Evolutionary conservation across 306 rosid species (phyloP).

Genomic region (Trifolium subterraneum): DNA sequence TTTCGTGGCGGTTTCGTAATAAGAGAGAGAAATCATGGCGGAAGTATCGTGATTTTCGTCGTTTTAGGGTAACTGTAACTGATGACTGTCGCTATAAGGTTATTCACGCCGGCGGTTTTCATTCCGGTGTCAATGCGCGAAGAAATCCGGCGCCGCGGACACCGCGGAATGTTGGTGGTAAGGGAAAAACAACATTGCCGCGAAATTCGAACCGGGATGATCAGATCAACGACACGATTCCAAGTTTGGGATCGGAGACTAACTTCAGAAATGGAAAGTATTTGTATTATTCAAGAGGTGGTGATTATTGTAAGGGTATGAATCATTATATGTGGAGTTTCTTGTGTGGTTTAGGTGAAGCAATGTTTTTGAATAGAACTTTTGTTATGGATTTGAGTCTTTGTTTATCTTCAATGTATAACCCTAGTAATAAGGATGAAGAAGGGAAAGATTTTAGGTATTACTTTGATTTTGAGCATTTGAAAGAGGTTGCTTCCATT

Average conservation of each 20-base stretch:
- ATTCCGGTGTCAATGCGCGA: constrained; percentile 87
- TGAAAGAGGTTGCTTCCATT: constrained; percentile 79
- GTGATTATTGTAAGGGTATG: constrained; percentile 98
- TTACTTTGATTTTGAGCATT: constrained; percentile 97
- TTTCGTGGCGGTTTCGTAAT: constrained; percentile 85
- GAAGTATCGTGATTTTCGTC: constrained; percentile 90
- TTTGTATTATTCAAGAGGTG: constrained; percentile 94
- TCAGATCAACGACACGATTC: constrained; percentile 93
- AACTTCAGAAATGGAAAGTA: constrained; percentile 85
- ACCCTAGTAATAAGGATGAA: constrained; percentile 73
- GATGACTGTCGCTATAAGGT: constrained; percentile 77
- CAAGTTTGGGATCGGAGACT: constrained; percentile 73
- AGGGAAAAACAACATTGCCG: constrained; percentile 8
- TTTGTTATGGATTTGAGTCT: constrained; percentile 95
- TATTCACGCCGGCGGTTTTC: constrained; percentile 81
- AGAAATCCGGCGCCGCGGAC: constrained; percentile 27
- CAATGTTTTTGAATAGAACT: constrained; percentile 90
- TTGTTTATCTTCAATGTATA: constrained; percentile 75
- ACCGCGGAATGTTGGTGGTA: neutral
- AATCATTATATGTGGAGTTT: constrained; percentile 95
- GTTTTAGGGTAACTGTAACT: constrained; percentile 59
- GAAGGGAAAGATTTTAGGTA: constrained; percentile 95
- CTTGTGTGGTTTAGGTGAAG: constrained; percentile 98
- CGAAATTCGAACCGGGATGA: constrained; percentile 55
- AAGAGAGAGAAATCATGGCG: constrained; percentile 95